Conservation (phyloP, 768 basidiomycete species). For the Phaeotremella fagi region DNA sequence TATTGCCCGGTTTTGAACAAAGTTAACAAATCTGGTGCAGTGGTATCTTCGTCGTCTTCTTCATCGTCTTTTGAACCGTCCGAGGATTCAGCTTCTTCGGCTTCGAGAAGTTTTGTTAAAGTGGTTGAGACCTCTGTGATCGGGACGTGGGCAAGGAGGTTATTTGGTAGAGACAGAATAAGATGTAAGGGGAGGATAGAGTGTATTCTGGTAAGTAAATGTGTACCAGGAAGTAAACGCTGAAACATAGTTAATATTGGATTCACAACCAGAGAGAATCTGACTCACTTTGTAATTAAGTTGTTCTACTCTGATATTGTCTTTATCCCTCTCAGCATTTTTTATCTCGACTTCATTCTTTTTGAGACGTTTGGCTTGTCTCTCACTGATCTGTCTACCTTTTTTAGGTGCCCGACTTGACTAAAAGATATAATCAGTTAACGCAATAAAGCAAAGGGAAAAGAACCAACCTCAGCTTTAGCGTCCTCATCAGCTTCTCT, state of each 20-base stretch:
- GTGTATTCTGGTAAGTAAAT: slow-evolving; percentile 79
- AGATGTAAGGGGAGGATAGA: slow-evolving; percentile 82
- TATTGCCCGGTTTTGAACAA: slow-evolving; percentile 84
- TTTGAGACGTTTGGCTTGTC: slow-evolving; percentile 47
- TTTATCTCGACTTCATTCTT: slow-evolving; percentile 37
- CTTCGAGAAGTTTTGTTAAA: slow-evolving; percentile 67
- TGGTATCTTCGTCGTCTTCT: slow-evolving; percentile 55
- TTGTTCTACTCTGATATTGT: slow-evolving; percentile 70
- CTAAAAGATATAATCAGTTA: slow-evolving; percentile 5
- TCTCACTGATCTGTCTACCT: slow-evolving; percentile 47
- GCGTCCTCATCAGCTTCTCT: slow-evolving; percentile 75
- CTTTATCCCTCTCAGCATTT: slow-evolving; percentile 45
- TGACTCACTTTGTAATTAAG: slow-evolving; percentile 79
- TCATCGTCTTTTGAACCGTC: slow-evolving; percentile 51
- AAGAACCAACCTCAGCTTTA: slow-evolving; percentile 49
- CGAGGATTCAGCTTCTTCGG: slow-evolving; percentile 52
- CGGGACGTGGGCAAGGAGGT: slow-evolving; percentile 86
- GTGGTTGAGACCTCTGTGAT: slow-evolving; percentile 84
- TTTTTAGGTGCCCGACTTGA: slow-evolving; percentile 47
- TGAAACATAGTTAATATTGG: slow-evolving; percentile 47
- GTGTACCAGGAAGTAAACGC: slow-evolving; percentile 78
- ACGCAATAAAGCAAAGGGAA: slow-evolving; percentile 4
- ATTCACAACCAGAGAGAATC: slow-evolving; percentile 3
- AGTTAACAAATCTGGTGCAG: slow-evolving; percentile 62
- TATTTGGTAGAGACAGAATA: slow-evolving; percentile 89